Conservation (phyloP, 768 basidiomycete species). For the Collybia sp. region DNA sequence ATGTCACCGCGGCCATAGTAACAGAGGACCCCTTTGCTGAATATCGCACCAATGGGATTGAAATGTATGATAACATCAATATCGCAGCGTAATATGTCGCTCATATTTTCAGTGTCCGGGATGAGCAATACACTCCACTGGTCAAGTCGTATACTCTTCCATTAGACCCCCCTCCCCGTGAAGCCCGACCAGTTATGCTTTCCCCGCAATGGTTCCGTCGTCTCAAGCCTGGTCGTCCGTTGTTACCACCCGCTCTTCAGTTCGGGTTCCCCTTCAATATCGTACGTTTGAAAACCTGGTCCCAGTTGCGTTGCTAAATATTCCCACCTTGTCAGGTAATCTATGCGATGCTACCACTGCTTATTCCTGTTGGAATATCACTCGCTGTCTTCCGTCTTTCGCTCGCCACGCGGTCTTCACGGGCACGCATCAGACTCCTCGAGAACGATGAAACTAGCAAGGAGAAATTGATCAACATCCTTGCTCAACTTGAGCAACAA, state of each 20-base stretch:
- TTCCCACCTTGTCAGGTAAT: constrained; percentile 33
- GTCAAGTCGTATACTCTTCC: constrained; percentile 50
- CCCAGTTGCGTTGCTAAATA: not conserved
- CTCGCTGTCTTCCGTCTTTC: constrained; percentile 53
- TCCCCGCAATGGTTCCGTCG: constrained; percentile 41
- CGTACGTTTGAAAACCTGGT: constrained; percentile 32
- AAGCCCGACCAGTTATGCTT: constrained; percentile 32
- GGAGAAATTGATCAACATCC: constrained; percentile 49
- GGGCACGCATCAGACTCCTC: constrained; percentile 57
- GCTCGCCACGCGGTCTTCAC: constrained; percentile 54
- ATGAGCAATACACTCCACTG: constrained; percentile 52
- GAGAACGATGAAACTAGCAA: constrained; percentile 48
- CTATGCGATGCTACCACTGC: constrained; percentile 53
- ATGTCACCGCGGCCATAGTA: constrained; percentile 73
- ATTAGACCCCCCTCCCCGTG: constrained; percentile 32
- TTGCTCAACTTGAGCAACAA: constrained; percentile 54
- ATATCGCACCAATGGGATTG: constrained; percentile 49
- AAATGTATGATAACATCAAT: constrained; percentile 42
- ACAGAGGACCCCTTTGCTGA: constrained; percentile 60
- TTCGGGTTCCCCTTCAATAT: constrained; percentile 67
- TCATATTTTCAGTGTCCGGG: constrained; percentile 37
- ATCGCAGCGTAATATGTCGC: not conserved
- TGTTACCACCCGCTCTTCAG: constrained; percentile 58
- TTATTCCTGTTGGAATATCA: constrained; percentile 57
- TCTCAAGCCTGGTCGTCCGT: constrained; percentile 31